Conservation (phyloP, 148 eudicot species). For the Tetragonia tetragonoides region DNA sequence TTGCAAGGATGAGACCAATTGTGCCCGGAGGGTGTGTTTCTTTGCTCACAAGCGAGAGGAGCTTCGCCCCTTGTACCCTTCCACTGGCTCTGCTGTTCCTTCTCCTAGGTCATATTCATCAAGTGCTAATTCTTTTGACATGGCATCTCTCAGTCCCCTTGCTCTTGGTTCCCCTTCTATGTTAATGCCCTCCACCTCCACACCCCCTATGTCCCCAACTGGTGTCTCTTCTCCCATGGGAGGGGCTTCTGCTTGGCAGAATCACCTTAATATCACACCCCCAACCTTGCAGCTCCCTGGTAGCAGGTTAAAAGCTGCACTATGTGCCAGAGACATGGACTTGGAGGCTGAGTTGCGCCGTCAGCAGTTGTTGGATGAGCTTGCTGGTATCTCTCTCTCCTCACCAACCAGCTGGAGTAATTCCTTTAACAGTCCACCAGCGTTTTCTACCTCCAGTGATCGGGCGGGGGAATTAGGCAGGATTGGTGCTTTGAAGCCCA, state of each 20-base stretch:
- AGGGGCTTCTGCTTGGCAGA: conserved; percentile 55
- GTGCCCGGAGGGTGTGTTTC: conserved; percentile 81
- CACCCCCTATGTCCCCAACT: conserved; percentile 65
- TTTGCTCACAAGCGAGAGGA: conserved; percentile 89
- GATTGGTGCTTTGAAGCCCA: conserved; percentile 45
- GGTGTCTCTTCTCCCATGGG: conserved; percentile 57
- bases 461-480: conserved; percentile 34
- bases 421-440: conserved; percentile 21
- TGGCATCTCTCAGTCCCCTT: conserved; percentile 54
- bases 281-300: conserved; percentile 68
- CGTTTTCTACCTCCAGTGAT: conserved; percentile 23
- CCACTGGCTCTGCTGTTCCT: conserved; percentile 88
- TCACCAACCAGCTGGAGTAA: conserved; percentile 52
- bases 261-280: conserved; percentile 43
- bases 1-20: conserved; percentile 80
- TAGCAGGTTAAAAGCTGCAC: conserved; percentile 57
- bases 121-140: conserved; percentile 42
- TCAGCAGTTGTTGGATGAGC: conserved; percentile 59
- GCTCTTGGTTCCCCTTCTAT: conserved; percentile 56
- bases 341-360: conserved; percentile 48
- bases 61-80: conserved; percentile 82
- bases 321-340: conserved; percentile 54
- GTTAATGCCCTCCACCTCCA: conserved; percentile 53
- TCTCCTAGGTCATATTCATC: conserved; percentile 69
- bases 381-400: conserved; percentile 49